phyloP scores from a whole-genome alignment of 441 rosid genomes.

The Pelargonium citronellum region DNA sequence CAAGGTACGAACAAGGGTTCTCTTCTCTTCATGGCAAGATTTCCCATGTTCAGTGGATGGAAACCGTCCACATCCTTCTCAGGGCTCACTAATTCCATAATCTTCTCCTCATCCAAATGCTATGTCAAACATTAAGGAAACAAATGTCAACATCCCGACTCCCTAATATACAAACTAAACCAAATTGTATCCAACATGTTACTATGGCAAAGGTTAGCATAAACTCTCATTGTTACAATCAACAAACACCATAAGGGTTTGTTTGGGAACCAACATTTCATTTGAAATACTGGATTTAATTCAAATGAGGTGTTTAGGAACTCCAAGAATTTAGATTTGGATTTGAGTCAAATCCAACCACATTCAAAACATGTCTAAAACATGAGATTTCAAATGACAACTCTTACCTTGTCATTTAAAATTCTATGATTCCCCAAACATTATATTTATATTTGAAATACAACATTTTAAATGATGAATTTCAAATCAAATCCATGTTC shows the following conservation, averaged over 20 bases:
- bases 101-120: conserved; percentile 29
- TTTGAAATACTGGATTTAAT: too few relatives aligned
- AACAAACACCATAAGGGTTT: neutral
- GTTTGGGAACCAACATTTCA: too few relatives aligned
- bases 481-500: too few relatives aligned
- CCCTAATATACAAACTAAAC: neutral
- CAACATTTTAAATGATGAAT: too few relatives aligned
- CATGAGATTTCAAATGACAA: too few relatives aligned
- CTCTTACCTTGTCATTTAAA: too few relatives aligned
- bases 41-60: conserved; percentile 31
- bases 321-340: too few relatives aligned
- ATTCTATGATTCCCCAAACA: too few relatives aligned
- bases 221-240: neutral
- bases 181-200: conserved; percentile 9
- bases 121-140: conserved; percentile 11
- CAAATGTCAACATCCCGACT: conserved; percentile 2
- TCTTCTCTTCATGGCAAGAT: conserved; percentile 32
- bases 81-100: conserved; percentile 16
- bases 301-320: too few relatives aligned
- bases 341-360: too few relatives aligned
- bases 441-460: too few relatives aligned
- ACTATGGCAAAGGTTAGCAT: neutral
- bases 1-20: conserved; percentile 29
- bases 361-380: too few relatives aligned
- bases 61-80: conserved; percentile 33